phyloP scores from a whole-genome alignment of 2,329 filamentous ascomycete species.

The Alternaria sp. region DNA sequence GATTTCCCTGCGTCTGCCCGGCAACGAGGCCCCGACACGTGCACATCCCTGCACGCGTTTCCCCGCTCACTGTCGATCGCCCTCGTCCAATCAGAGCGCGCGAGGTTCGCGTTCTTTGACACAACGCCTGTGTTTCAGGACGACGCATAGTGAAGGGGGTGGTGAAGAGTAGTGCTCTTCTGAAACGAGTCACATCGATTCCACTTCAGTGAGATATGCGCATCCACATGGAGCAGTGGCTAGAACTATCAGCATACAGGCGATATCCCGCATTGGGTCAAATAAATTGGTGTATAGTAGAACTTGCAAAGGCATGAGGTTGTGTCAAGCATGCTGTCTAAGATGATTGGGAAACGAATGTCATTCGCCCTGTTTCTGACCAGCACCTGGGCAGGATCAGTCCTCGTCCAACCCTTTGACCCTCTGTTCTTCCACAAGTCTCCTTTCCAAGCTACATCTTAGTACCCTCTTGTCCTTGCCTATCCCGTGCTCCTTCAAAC shows the following conservation, averaged over 20 bases:
- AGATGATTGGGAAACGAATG: background rate
- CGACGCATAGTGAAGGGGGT: background rate
- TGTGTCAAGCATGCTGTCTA: no score
- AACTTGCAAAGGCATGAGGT: background rate
- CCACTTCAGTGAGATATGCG: no score
- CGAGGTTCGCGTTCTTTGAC: constrained; percentile 17
- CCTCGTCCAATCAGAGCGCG: constrained; percentile 21
- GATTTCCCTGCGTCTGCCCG: constrained; percentile 26
- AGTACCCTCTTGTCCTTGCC: constrained; percentile 51
- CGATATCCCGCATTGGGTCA: no score
- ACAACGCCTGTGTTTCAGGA: background rate
- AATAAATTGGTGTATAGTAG: background rate
- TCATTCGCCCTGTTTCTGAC: background rate
- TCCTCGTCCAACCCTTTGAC: constrained; percentile 22
- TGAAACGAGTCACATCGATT: no score
- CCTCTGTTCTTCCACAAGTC: constrained; percentile 37
- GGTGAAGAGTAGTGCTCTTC: background rate
- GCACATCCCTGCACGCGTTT: constrained; percentile 17
- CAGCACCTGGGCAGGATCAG: background rate
- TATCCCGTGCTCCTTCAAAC: constrained; percentile 47
- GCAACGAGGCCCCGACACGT: constrained; percentile 16
- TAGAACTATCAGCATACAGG: background rate
- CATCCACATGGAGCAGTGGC: no score
- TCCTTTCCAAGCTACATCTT: constrained; percentile 54
- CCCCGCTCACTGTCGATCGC: constrained; percentile 3